These are phyloP conservation scores for Metschnikowia picachoensis DNA, from an alignment of 805 yeast genomes.

Conservation along the genomic window DNA sequence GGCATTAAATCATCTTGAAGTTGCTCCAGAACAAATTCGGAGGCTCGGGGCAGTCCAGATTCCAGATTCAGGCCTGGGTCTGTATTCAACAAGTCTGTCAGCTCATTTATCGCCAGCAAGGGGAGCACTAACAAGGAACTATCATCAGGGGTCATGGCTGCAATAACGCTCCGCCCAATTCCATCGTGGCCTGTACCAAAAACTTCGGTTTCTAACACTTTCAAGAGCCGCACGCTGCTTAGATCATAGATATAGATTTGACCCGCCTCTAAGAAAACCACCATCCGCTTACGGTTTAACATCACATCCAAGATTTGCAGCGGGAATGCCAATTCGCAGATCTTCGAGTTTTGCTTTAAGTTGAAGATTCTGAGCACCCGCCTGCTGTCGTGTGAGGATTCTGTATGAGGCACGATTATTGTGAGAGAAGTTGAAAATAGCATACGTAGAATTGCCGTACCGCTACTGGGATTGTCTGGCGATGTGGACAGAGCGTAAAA, in stretches of 20 bases:
- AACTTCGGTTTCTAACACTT: slow-evolving; percentile 30
- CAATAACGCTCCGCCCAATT: slow-evolving; percentile 21
- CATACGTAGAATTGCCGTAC: slow-evolving; percentile 35
- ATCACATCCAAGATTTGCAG: slow-evolving; percentile 66
- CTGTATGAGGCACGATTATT: slow-evolving; percentile 34
- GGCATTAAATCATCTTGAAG: slow-evolving; percentile 10
- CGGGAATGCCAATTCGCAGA: slow-evolving; percentile 88
- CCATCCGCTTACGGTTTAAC: slow-evolving; percentile 76
- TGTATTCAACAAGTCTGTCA: slow-evolving; percentile 29
- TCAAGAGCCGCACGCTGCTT: slow-evolving; percentile 76
- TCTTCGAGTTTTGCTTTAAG: slow-evolving; percentile 43
- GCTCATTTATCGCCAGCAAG: slow-evolving; percentile 24
- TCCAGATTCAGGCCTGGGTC: not conserved
- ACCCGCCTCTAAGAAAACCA: slow-evolving; percentile 67
- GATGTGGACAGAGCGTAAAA: slow-evolving; percentile 26
- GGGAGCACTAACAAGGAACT: slow-evolving; percentile 35
- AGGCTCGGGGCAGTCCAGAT: slow-evolving; percentile 4
- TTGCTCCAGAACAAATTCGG: too few species aligned
- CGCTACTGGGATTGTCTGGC: slow-evolving; percentile 11
- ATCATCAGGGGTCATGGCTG: slow-evolving; percentile 36
- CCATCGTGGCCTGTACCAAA: slow-evolving; percentile 3
- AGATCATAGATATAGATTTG: slow-evolving; percentile 88
- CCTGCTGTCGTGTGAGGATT: slow-evolving; percentile 16
- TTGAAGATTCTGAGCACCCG: slow-evolving; percentile 37
- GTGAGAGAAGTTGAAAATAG: slow-evolving; percentile 41